These are phyloP conservation scores for Trifolium fragiferum DNA, from an alignment of 306 rosid genomes.

Conservation along the genomic window DNA sequence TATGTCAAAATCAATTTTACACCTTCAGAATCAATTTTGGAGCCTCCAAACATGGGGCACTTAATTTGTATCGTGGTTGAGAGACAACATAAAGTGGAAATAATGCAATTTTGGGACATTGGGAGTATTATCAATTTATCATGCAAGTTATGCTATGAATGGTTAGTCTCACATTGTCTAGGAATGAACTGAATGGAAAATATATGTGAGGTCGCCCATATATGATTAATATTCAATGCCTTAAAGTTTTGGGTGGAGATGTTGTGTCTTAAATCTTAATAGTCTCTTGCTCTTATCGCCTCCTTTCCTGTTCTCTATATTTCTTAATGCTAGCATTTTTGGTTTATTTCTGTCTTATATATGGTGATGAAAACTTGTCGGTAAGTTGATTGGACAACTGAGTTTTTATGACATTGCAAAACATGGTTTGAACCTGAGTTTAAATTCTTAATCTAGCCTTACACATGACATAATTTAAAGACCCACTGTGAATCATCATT, in stretches of 20 bases:
- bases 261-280: neutral
- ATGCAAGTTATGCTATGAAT: slow-evolving; percentile 7
- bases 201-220: neutral
- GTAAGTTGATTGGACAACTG: slow-evolving; percentile 1
- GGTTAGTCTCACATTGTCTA: neutral
- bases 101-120: neutral
- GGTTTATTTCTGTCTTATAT: neutral
- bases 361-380: neutral
- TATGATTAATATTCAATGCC: neutral
- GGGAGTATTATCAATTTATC: neutral
- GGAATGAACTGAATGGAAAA: neutral
- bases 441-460: slow-evolving; percentile 8
- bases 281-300: neutral
- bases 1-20: no score
- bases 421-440: slow-evolving; percentile 3
- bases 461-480: slow-evolving; percentile 5
- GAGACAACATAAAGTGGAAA: slow-evolving; percentile 2
- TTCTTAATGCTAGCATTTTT: neutral
- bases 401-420: slow-evolving; percentile 1
- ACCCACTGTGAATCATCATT: neutral
- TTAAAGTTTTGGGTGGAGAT: neutral
- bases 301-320: neutral
- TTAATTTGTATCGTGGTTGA: no score
- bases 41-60: no score
- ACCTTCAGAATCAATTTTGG: no score